A percentile compares a stretch with the other conserved stretches of the same genome.
Conservation (phyloP, 306 rosid species). For the Abrus precatorius region DNA sequence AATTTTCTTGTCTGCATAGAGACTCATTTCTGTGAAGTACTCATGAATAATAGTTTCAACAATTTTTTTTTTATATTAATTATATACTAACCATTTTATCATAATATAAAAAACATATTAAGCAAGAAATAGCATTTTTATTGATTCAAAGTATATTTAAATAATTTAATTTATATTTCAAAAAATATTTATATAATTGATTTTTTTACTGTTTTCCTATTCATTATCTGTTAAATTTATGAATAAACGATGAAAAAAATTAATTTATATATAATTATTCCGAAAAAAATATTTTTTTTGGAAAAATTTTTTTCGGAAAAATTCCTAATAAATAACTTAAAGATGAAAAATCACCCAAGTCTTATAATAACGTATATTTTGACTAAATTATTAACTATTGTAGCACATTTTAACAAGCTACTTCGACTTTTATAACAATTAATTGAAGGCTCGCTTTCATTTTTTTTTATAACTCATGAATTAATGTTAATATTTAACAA, state of each 20-base stretch:
- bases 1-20: conserved; percentile 7
- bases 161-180: background rate
- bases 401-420: background rate
- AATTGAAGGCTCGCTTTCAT: background rate
- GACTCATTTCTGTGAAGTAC: conserved; percentile 16
- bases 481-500: background rate
- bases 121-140: background rate
- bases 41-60: background rate
- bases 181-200: background rate
- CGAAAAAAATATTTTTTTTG: too few relatives aligned
- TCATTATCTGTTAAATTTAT: background rate
- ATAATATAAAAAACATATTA: background rate
- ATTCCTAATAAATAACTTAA: too few relatives aligned
- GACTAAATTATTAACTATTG: background rate
- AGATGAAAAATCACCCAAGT: background rate
- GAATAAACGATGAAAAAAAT: background rate
- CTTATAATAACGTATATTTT: background rate
- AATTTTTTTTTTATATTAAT: too few relatives aligned
- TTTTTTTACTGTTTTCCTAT: background rate
- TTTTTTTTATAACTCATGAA: background rate
- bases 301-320: too few relatives aligned
- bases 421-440: background rate
- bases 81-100: background rate
- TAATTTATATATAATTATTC: background rate
- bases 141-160: background rate